Conservation (phyloP, 2,329 filamentous ascomycete genomes). For the Aspergillus oerlinghausenensis region DNA sequence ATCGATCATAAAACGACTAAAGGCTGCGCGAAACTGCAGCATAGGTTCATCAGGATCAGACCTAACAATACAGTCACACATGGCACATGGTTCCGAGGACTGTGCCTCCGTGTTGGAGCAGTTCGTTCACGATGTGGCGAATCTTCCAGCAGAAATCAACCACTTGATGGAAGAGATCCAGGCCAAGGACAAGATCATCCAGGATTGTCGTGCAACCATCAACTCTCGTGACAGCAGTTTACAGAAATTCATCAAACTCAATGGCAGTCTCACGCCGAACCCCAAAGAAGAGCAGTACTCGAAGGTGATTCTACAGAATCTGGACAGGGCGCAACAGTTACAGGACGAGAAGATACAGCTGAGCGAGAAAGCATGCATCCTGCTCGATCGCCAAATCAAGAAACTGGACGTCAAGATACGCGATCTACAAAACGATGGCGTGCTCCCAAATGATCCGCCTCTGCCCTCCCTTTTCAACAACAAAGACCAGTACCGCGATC, state of each 20-base stretch:
- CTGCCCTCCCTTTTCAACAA: conserved; percentile 56
- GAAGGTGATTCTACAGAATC: conserved; percentile 54
- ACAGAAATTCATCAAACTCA: conserved; percentile 62
- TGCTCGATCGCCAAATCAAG: conserved; percentile 61
- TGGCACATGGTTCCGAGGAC: conserved; percentile 53
- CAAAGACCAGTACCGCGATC: conserved; percentile 39
- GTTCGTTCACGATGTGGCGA: conserved; percentile 61
- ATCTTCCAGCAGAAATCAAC: conserved; percentile 60
- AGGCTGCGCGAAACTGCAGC: neutral
- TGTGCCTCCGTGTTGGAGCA: conserved; percentile 61
- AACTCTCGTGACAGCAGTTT: conserved; percentile 55
- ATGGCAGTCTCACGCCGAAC: conserved; percentile 57
- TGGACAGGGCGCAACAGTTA: conserved; percentile 53
- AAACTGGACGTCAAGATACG: conserved; percentile 59
- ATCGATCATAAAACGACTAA: neutral
- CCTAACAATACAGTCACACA: conserved; percentile 18
- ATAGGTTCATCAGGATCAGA: neutral
- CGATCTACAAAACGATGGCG: conserved; percentile 55
- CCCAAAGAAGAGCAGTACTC: conserved; percentile 60
- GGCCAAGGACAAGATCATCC: conserved; percentile 59
- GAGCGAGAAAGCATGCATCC: conserved; percentile 54
- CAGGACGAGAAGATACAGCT: conserved; percentile 61
- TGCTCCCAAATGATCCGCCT: conserved; percentile 55
- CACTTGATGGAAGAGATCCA: conserved; percentile 64
- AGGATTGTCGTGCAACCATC: conserved; percentile 54